Evolutionary conservation across 768 basidiomycete genomes (phyloP).

Genomic region (Mycena rebaudengoi): DNA sequence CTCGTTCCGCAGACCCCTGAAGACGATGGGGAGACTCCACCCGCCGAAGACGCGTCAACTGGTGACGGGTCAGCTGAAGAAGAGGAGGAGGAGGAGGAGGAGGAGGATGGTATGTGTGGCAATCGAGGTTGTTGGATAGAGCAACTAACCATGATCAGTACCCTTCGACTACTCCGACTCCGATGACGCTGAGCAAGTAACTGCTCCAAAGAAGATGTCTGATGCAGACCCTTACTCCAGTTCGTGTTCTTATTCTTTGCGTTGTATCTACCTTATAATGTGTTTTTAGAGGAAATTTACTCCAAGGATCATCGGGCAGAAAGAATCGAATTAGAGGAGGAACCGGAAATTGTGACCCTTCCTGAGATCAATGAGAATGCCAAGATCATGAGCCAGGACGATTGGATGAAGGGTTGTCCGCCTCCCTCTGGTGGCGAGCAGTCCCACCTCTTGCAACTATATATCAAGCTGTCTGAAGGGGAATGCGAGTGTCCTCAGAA

Average conservation of each 20-base stretch:
- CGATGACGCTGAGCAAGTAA: constrained; percentile 65
- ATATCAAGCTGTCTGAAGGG: constrained; percentile 73
- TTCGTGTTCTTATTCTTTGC: constrained; percentile 35
- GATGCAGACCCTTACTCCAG: constrained; percentile 93
- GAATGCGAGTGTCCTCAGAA: constrained; percentile 75
- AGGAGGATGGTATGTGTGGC: constrained; percentile 64
- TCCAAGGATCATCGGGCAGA: constrained; percentile 93
- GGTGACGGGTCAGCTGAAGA: constrained; percentile 61
- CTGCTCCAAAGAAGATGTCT: constrained; percentile 48
- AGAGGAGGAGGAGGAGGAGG: constrained; percentile 54
- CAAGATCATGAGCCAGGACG: constrained; percentile 83
- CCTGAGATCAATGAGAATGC: constrained; percentile 53
- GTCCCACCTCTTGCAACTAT: constrained; percentile 85
- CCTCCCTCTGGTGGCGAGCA: constrained; percentile 84
- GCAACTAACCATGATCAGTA: constrained; percentile 24
- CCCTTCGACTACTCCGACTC: constrained; percentile 86
- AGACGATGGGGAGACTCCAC: too few relatives aligned
- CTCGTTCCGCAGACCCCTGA: constrained; percentile 61
- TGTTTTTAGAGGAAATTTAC: constrained; percentile 82
- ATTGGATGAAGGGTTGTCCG: constrained; percentile 98
- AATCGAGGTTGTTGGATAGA: constrained; percentile 35
- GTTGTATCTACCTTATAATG: constrained; percentile 9
- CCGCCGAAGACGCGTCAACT: constrained; percentile 59
- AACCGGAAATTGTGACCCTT: constrained; percentile 62
- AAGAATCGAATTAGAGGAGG: constrained; percentile 91